Base-by-base conservation (phyloP, 495 filamentous ascomycete species). In the Astrothelium macrocarpum region DNA sequence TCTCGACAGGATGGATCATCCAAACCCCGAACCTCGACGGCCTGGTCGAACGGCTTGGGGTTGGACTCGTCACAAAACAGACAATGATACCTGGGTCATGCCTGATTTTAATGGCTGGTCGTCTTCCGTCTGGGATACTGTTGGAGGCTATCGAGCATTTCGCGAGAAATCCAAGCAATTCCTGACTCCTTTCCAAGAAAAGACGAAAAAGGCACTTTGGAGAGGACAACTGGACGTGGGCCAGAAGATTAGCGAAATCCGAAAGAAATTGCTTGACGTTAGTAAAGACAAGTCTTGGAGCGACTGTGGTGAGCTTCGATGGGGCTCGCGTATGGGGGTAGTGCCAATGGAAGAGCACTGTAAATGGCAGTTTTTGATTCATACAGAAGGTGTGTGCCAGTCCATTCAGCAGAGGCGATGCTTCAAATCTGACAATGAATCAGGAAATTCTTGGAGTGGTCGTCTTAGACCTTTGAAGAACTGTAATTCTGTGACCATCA, bases 71-170 rank as follows among this genome's bases (percentile, higher is more conserved):
- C 49, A 56, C 49, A 46, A 63, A 28, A 62, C 62, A 25, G 58
- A 60, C 29, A 65, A 45, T 11, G 46, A 53, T 39, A 66, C 75
- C 23, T 92, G 89, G 84, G 69, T 89, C 2, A 88, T 92, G 76
- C 89, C 90, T 0, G 88, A 92, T 75, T 92, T 91, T 71, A 82
- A 84, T 65, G 89, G 86, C 77, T 92, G 86, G 86, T 56, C 49
- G 49, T 56, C 49, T 56, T 79, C 84, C 9, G 25, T 4, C 16
- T 56, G 49, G 49, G 49, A 56, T 16, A 77, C 82, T 32, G 77
- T 81, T 62, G 78, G 89, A 46, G 82, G 82, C 3, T 56, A 56
- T 16, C 49, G 49, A 9, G 49, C 49, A 64, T 81, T 85, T 1
- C 68, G 73, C 0, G 25, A 56, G 2, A 80, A 81, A 28, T 82